Base-by-base conservation (phyloP, 202 grass and related monocot species). In the Eragrostis tef region DNA sequence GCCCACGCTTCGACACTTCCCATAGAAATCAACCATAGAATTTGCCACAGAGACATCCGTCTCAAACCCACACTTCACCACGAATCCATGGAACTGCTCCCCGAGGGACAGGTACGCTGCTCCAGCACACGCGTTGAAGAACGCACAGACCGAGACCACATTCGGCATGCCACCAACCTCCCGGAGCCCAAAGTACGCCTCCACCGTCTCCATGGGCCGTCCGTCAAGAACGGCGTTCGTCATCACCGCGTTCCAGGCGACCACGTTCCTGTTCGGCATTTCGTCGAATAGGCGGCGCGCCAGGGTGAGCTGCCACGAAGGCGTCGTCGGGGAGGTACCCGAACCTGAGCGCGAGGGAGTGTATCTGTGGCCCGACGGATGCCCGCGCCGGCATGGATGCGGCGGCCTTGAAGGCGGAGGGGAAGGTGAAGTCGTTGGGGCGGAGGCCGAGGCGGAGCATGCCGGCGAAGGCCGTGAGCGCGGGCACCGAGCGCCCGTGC, bases 361-460 rank as follows among this genome's bases (percentile, higher is more conserved):
- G 87, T 10, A 86, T 31, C 73, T 93, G 91, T 0, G 61, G 76
- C 0, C 94, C 91, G 19, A 82, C 19, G 22, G 79, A 0, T 19
- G 79, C 67, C 2, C 42, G 15, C 2, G 50, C 12, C 19, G 78
- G 79, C 14, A 74, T 45, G 39, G 64, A 21, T 9, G 86, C 89
- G 11, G 87, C 84, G 62, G 91, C 94, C 84, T 94, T 89, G 81
- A 97, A 90, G 50, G 86, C 83, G 17, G 85, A 92, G 21, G 94
- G 91, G 73, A 94, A 85, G 19, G 91, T 94, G 85, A 97, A 97
- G 85, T 94, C 91, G 83, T 97, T 97, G 42, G 94, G 91, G 29
- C 80, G 71, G 78, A 97, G 85, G 26, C 84, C 88, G 79, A 86
- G 25, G 14, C 83, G 84, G 69, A 97, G 89, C 94, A 97, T 94